These are phyloP conservation scores for Castanea mollissima DNA, from an alignment of 306 rosid species.

Conservation along the genomic window DNA sequence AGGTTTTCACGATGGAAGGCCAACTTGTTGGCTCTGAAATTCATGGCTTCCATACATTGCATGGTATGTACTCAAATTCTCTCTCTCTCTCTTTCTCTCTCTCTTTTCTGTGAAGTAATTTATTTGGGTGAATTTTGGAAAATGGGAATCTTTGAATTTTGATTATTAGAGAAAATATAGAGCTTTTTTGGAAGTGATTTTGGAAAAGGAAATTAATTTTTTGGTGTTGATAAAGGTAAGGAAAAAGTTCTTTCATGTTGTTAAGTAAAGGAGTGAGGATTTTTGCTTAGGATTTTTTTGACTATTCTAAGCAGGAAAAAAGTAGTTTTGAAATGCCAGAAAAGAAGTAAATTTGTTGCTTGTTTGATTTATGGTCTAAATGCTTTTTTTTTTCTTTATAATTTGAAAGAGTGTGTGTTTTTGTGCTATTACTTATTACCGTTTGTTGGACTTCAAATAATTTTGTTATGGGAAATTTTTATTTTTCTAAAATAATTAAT, in stretches of 20 bases:
- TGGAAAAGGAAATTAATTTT: not conserved
- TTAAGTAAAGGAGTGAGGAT: not conserved
- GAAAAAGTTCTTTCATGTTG: not conserved
- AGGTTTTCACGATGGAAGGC: constrained; percentile 46
- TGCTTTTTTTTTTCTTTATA: not conserved
- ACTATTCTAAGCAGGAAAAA: not conserved
- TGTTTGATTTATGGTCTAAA: not conserved
- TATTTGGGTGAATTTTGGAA: too few relatives aligned
- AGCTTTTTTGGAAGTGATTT: not conserved
- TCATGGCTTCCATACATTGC: constrained; percentile 91
- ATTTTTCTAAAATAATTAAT: not conserved
- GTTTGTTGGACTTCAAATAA: too few relatives aligned
- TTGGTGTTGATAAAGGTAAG: not conserved
- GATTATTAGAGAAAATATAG: too few relatives aligned
- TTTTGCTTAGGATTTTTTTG: not conserved
- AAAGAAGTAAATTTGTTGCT: not conserved
- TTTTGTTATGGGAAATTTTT: not conserved
- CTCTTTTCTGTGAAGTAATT: too few relatives aligned
- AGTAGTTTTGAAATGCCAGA: too few relatives aligned
- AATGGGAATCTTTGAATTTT: too few relatives aligned
- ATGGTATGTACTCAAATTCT: constrained; percentile 40
- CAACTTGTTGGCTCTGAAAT: constrained; percentile 67
- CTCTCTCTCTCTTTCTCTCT: not conserved
- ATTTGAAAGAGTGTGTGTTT: not conserved
- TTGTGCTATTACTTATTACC: not conserved